Conservation (phyloP, 2,329 filamentous ascomycete genomes). For the Rhexocercosporidium sp. region DNA sequence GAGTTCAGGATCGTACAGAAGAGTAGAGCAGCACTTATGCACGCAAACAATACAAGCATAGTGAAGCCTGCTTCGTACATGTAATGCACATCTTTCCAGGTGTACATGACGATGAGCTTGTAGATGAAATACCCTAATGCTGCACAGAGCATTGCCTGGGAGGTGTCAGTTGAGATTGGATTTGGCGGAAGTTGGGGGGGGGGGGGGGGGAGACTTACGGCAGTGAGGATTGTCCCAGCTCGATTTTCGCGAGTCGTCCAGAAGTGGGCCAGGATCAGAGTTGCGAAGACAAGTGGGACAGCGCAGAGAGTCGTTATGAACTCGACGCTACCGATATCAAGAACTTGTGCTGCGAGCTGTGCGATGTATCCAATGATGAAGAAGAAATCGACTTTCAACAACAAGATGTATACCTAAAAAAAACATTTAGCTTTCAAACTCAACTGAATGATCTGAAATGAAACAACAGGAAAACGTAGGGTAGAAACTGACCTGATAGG, state of each 20-base stretch:
- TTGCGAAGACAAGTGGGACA: slow-evolving; percentile 3
- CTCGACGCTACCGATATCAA: neutral
- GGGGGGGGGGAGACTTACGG: neutral
- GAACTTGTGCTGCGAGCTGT: neutral
- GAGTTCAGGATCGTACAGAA: neutral
- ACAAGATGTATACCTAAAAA: slow-evolving; percentile 2
- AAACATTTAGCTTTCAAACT: too few species aligned
- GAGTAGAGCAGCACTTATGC: neutral
- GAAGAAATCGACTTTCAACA: slow-evolving; percentile 11
- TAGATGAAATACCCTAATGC: neutral
- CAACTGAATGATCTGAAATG: too few species aligned
- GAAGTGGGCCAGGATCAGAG: neutral
- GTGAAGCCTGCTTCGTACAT: slow-evolving; percentile 1
- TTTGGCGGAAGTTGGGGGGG: neutral
- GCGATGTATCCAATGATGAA: slow-evolving; percentile 11
- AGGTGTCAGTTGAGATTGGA: neutral
- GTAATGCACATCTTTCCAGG: neutral
- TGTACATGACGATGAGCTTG: slow-evolving; percentile 6
- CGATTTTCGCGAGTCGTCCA: slow-evolving; percentile 5
- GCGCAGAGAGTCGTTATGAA: slow-evolving; percentile 3
- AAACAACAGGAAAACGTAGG: too few species aligned
- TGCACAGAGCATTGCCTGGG: neutral
- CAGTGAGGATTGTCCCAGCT: slow-evolving; percentile 3
- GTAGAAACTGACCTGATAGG: slow-evolving; percentile 10
- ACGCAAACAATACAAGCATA: neutral